Evolutionary conservation across 2,329 filamentous ascomycete species (phyloP).

Genomic region (Scedosporium apiospermum): DNA sequence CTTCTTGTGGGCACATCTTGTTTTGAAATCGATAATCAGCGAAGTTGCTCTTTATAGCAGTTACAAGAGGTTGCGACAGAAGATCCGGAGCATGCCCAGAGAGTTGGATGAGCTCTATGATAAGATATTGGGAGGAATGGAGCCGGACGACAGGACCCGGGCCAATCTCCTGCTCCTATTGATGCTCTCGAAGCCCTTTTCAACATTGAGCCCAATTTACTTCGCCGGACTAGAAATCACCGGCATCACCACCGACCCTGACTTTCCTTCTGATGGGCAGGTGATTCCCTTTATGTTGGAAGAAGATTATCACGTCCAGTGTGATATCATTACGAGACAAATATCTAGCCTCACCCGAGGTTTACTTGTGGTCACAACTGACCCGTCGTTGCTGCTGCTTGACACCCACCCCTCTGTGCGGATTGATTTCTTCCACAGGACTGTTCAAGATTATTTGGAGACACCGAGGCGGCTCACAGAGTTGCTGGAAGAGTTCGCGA

Average conservation of each 20-base stretch:
- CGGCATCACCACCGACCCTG: not conserved
- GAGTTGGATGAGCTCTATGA: not conserved
- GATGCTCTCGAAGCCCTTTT: not conserved
- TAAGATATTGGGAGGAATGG: not conserved
- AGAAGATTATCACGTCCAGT: too few relatives aligned
- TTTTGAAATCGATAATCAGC: not conserved
- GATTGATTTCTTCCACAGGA: not conserved
- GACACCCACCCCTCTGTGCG: too few relatives aligned
- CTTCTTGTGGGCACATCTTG: conserved; percentile 7
- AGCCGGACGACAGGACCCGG: not conserved
- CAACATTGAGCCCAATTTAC: too few relatives aligned
- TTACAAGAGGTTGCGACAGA: not conserved
- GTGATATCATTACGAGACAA: not conserved
- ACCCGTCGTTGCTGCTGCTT: too few relatives aligned
- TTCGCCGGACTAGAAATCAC: not conserved
- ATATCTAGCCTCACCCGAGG: not conserved
- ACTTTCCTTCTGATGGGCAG: not conserved
- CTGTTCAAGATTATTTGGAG: not conserved
- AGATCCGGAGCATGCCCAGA: not conserved
- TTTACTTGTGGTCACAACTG: not conserved
- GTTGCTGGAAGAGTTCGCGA: too few relatives aligned
- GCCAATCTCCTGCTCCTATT: not conserved
- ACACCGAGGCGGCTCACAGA: not conserved
- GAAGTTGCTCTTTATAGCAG: not conserved
- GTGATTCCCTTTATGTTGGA: not conserved